A percentile compares a stretch with the other conserved stretches of the same genome.
These are phyloP conservation scores for Starmerella apicola DNA, from an alignment of 805 yeast species.

Conservation along the genomic window DNA sequence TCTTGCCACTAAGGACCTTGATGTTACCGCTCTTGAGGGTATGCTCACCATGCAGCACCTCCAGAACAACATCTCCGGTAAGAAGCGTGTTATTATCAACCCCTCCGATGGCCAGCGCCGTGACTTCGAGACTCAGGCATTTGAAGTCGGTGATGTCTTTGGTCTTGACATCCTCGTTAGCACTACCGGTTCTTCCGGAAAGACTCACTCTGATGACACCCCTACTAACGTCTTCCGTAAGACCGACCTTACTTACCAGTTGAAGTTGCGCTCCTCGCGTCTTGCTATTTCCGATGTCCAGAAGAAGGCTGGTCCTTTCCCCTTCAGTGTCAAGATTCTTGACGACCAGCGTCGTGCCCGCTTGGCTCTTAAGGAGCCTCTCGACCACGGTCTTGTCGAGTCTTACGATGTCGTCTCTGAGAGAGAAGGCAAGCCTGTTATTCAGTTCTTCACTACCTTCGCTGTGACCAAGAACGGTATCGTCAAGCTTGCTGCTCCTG, in stretches of 20 bases:
- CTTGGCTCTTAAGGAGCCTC: slow-evolving; percentile 62
- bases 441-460: slow-evolving; percentile 63
- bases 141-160: slow-evolving; percentile 65
- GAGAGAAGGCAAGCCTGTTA: slow-evolving; percentile 52
- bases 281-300: slow-evolving; percentile 54
- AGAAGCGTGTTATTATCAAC: slow-evolving; percentile 63
- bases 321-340: slow-evolving; percentile 52
- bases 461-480: slow-evolving; percentile 64
- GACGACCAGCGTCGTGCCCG: slow-evolving; percentile 60
- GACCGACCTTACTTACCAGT: slow-evolving; percentile 50
- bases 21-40: slow-evolving; percentile 53
- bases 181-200: slow-evolving; percentile 40
- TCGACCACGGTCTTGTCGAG: slow-evolving; percentile 50
- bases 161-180: slow-evolving; percentile 63
- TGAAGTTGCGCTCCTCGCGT: slow-evolving; percentile 62
- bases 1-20: slow-evolving; percentile 48
- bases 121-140: slow-evolving; percentile 50
- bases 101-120: slow-evolving; percentile 55
- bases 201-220: slow-evolving; percentile 45
- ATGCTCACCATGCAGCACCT: slow-evolving; percentile 65
- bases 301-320: slow-evolving; percentile 53
- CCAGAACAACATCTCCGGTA: slow-evolving; percentile 56
- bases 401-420: slow-evolving; percentile 60
- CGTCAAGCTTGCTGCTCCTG: slow-evolving; percentile 48
- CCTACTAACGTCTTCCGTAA: slow-evolving; percentile 61